phyloP scores from a whole-genome alignment of 2,329 filamentous ascomycete species.

The Dothistroma pini region DNA sequence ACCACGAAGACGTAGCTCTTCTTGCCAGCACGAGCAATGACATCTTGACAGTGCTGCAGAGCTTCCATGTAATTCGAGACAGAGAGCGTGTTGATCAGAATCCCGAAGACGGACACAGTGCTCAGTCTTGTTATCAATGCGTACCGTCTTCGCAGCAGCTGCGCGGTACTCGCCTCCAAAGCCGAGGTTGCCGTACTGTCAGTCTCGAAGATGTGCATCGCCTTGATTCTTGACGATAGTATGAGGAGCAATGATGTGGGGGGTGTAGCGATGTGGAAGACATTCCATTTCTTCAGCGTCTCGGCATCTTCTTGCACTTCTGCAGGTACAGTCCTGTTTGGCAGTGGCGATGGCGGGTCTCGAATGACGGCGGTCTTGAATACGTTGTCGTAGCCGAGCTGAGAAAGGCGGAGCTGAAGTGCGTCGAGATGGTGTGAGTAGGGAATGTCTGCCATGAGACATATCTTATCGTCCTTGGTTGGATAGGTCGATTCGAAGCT shows the following conservation, averaged over 20 bases:
- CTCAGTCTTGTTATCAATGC: conserved; percentile 77
- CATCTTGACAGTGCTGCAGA: conserved; percentile 66
- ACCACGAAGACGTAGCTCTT: conserved; percentile 97
- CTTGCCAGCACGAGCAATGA: conserved; percentile 78
- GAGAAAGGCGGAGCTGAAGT: conserved; percentile 53
- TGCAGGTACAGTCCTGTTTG: conserved; percentile 70
- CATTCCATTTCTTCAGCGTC: conserved; percentile 61
- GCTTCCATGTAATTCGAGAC: conserved; percentile 86
- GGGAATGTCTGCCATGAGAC: conserved; percentile 86
- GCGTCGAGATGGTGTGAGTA: conserved; percentile 70
- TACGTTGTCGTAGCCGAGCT: conserved; percentile 65
- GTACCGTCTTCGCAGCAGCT: conserved; percentile 76
- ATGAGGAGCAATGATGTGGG: conserved; percentile 81
- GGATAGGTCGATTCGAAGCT: conserved; percentile 68
- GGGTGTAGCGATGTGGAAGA: conserved; percentile 83
- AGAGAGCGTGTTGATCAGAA: conserved; percentile 91
- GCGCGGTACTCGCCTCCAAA: conserved; percentile 51
- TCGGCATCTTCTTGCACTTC: conserved; percentile 45
- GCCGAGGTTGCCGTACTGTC: conserved; percentile 33
- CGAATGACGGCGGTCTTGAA: conserved; percentile 70
- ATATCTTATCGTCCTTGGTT: conserved; percentile 59
- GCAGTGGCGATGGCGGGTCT: conserved; percentile 74
- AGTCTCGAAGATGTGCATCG: conserved; percentile 73
- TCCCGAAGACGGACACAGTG: conserved; percentile 81
- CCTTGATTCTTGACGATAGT: conserved; percentile 74